phyloP scores from a whole-genome alignment of 331 rosid genomes.

The Quercus lobata region DNA sequence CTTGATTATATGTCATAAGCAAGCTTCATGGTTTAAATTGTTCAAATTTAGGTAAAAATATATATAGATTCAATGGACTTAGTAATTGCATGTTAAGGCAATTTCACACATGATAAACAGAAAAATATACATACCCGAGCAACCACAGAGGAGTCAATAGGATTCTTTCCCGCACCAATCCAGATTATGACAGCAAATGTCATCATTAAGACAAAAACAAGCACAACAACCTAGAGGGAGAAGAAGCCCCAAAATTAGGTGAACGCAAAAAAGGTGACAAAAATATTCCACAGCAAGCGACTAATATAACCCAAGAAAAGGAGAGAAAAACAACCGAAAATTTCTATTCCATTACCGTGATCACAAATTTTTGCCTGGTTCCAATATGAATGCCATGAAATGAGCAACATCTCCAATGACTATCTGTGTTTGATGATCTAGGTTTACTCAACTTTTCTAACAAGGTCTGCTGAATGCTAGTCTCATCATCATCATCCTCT shows the following conservation, averaged over 20 bases:
- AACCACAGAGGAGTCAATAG: slow-evolving; percentile 45
- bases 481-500: slow-evolving; percentile 54
- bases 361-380: slow-evolving; percentile 57
- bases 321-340: not conserved
- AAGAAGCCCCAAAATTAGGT: slow-evolving; percentile 19
- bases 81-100: not conserved
- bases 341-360: slow-evolving; percentile 35
- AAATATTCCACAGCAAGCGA: not conserved
- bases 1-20: not conserved
- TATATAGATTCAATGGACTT: not conserved
- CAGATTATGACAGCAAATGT: slow-evolving; percentile 47
- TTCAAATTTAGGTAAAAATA: not conserved
- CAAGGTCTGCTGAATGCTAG: slow-evolving; percentile 38
- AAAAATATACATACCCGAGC: slow-evolving; percentile 43
- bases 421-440: slow-evolving; percentile 25
- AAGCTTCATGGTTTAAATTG: not conserved
- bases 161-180: slow-evolving; percentile 47
- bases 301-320: not conserved
- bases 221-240: slow-evolving; percentile 43
- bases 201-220: slow-evolving; percentile 43
- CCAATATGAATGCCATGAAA: slow-evolving; percentile 52
- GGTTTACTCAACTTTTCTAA: slow-evolving; percentile 35
- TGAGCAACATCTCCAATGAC: slow-evolving; percentile 49
- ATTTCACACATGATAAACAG: not conserved
- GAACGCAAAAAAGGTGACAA: not conserved